phyloP scores from a whole-genome alignment of 2,329 filamentous ascomycete genomes.

The Trichoderma simmonsii region DNA sequence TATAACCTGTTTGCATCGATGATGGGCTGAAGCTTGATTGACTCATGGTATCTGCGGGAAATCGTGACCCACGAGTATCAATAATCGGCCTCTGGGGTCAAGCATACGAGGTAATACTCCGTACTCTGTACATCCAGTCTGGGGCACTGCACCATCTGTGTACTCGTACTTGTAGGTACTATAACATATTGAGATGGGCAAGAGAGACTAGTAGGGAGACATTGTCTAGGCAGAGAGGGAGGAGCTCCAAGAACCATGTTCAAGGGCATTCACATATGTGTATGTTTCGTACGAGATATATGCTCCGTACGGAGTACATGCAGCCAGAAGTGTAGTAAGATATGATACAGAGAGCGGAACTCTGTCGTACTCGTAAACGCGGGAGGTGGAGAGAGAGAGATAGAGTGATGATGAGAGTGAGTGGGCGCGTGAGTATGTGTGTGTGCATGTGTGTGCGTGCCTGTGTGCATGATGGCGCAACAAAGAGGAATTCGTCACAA shows the following conservation, averaged over 20 bases:
- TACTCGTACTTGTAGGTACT: background rate
- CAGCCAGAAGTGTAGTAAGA: background rate
- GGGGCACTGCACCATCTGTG: background rate
- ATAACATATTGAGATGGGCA: background rate
- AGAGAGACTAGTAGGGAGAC: background rate
- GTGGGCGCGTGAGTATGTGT: background rate
- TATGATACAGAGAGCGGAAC: background rate
- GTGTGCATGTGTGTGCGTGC: background rate
- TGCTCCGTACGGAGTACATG: background rate
- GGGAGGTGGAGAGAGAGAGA: background rate
- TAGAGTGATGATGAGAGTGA: background rate
- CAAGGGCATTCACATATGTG: background rate
- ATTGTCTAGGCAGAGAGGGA: background rate
- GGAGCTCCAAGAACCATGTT: background rate
- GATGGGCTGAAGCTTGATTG: conserved; percentile 16
- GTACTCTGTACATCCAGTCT: background rate
- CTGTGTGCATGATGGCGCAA: conserved; percentile 22
- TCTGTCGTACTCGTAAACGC: background rate
- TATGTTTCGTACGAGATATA: background rate
- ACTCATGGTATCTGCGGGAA: conserved; percentile 8
- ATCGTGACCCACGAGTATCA: conserved; percentile 6
- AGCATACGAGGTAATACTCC: background rate
- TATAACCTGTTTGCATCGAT: conserved; percentile 9
- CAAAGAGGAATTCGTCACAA: conserved; percentile 16
- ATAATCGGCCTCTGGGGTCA: background rate